Base-by-base conservation (phyloP, 2,329 filamentous ascomycete genomes). In the Apiospora koreana region DNA sequence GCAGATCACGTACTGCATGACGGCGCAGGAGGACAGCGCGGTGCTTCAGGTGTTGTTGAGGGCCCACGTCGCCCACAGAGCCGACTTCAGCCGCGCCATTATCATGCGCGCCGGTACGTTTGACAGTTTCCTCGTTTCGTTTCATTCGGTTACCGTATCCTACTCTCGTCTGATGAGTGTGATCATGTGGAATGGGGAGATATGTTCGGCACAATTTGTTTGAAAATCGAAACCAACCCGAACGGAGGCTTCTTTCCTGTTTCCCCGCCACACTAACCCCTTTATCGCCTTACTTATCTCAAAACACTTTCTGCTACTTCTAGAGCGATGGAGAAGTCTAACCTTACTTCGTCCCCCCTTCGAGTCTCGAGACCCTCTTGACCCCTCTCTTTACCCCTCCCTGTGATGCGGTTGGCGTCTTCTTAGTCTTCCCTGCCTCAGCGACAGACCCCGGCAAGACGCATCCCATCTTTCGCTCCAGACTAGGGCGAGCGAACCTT, bases 1-100 rank as follows among this genome's bases (percentile, higher is more conserved):
- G 0, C 91, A 67, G 12, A 42, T 89, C 0, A 79, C 84, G 7
- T 93, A 93, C 81, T 93, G 92, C 81, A 88, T 91, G 80, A 92
- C 87, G 1, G 91, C 91, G 0, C 91, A 93, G 78, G 92, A 94
- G 79, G 92, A 94, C 77, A 93, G 91, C 75, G 92, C 91, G 0
- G 87, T 87, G 0, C 85, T 93, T 0, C 90, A 92, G 74, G 91
- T 87, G 6, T 81, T 94, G 38, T 79, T 93, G 25, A 86, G 92
- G 16, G 86, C 86, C 1, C 87, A 89, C 0, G 80, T 87, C 28
- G 83, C 84, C 72, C 85, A 87, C 2, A 76, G 88, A 5, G 86
- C 91, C 4, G 92, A 94, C 77, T 94, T 92, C 79, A 79, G 83
- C 6, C 86, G 92, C 3, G 86, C 92, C 72, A 90, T 94, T 69